Percentiles rank a stretch among this genome's conserved stretches.
Conservation (phyloP, 352 stramenopile genomes). For the Thalassiosira mediterranea region DNA sequence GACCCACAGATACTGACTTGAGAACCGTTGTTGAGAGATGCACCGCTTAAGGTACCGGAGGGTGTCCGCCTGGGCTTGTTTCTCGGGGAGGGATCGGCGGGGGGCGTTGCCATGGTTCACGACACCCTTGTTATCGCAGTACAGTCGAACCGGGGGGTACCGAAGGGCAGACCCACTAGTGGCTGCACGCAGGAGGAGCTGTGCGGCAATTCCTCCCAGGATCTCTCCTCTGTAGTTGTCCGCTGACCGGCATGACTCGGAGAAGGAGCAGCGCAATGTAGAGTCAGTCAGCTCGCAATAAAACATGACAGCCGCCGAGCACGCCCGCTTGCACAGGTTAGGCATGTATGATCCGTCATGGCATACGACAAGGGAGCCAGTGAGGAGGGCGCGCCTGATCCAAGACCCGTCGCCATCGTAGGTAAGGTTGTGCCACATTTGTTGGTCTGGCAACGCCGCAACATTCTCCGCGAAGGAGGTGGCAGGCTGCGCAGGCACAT, state of each 20-base stretch:
- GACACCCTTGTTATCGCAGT: slow-evolving; percentile 42
- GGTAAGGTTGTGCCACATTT: neutral
- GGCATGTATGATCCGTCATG: neutral
- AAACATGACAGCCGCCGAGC: neutral
- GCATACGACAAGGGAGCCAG: neutral
- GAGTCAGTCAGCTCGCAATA: neutral
- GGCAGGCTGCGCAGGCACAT: too few species aligned
- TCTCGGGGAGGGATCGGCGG: neutral
- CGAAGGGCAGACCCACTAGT: neutral
- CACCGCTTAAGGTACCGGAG: slow-evolving; percentile 18
- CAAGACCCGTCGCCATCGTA: neutral
- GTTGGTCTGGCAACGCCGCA: neutral
- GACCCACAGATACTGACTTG: slow-evolving; percentile 14
- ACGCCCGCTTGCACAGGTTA: too few species aligned
- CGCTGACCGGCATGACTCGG: neutral
- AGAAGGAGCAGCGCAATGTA: neutral
- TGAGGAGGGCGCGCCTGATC: neutral
- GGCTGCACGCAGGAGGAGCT: neutral
- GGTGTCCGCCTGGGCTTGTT: slow-evolving; percentile 32
- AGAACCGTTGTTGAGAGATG: neutral
- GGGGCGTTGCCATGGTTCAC: slow-evolving; percentile 28
- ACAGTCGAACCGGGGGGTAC: neutral
- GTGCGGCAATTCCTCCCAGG: neutral
- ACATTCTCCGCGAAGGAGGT: too few species aligned
- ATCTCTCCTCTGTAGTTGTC: slow-evolving; percentile 1